Evolutionary conservation across 768 basidiomycete genomes (phyloP).

Genomic region (Cyathus striatus): DNA sequence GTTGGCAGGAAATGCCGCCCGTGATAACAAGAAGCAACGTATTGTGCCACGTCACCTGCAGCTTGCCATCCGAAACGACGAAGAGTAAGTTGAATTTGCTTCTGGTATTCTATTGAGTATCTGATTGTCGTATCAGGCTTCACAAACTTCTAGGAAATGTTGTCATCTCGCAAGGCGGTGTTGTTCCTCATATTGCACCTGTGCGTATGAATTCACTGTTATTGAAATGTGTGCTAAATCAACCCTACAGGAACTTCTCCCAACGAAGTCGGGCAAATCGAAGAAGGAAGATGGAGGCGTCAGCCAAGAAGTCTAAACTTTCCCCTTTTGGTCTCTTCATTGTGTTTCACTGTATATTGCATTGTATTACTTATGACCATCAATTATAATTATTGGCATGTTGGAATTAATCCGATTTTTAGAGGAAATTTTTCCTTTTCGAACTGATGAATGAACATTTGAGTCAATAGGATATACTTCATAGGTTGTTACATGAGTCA

Average conservation of each 20-base stretch:
- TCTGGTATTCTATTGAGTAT: not conserved
- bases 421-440: no score
- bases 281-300: conserved; percentile 40
- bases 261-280: conserved; percentile 36
- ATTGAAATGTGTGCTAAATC: not conserved
- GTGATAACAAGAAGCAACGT: conserved; percentile 74
- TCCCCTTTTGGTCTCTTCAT: conserved; percentile 7
- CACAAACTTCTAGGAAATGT: conserved; percentile 78
- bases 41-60: conserved; percentile 80
- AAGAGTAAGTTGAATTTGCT: conserved; percentile 39
- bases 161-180: conserved; percentile 83
- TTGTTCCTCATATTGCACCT: conserved; percentile 65
- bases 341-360: conserved; percentile 14
- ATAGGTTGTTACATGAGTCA: no score
- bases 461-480: not conserved
- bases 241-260: conserved; percentile 30
- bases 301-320: conserved; percentile 12
- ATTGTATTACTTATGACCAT: conserved; percentile 19
- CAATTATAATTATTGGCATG: conserved; percentile 10
- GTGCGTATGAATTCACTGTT: conserved; percentile 12
- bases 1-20: conserved; percentile 70
- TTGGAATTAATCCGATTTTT: not conserved
- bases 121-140: conserved; percentile 32
- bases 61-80: conserved; percentile 78
- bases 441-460: not conserved